Evolutionary conservation across 306 rosid genomes (phyloP).

Genomic region (Cucurbita ficifolia): DNA sequence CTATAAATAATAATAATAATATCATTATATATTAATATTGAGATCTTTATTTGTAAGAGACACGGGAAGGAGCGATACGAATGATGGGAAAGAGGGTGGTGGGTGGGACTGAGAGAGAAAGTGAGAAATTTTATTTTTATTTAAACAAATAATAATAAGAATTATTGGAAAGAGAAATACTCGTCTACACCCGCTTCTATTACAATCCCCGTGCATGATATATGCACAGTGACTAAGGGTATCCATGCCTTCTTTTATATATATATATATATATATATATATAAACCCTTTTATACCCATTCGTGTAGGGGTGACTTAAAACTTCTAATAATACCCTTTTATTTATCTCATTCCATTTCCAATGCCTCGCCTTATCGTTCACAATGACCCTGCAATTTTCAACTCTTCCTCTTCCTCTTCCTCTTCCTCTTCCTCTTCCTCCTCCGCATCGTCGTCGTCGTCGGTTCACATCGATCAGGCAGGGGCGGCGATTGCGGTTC

Average conservation of each 20-base stretch:
- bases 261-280: no score
- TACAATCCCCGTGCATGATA: not conserved
- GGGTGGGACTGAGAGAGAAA: not conserved
- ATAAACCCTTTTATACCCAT: slow-evolving; percentile 5
- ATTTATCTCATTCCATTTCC: not conserved
- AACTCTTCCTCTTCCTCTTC: not conserved
- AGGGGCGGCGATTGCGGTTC: not conserved
- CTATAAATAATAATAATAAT: not conserved
- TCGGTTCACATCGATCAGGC: not conserved
- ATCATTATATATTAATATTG: not conserved
- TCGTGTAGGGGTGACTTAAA: slow-evolving; percentile 8
- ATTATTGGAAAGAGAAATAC: not conserved
- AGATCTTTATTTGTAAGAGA: not conserved
- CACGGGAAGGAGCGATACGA: not conserved
- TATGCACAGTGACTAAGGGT: not conserved
- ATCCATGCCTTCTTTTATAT: not conserved
- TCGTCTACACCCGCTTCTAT: not conserved
- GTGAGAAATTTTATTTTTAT: not conserved
- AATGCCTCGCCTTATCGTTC: not conserved
- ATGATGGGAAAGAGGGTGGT: slow-evolving; percentile 7
- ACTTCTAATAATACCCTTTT: not conserved
- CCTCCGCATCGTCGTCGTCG: not conserved
- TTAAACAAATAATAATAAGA: no score
- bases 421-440: not conserved
- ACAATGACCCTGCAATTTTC: not conserved